Evolutionary conservation across 441 rosid genomes (phyloP).

Genomic region (Arabidopsis hybrid): DNA sequence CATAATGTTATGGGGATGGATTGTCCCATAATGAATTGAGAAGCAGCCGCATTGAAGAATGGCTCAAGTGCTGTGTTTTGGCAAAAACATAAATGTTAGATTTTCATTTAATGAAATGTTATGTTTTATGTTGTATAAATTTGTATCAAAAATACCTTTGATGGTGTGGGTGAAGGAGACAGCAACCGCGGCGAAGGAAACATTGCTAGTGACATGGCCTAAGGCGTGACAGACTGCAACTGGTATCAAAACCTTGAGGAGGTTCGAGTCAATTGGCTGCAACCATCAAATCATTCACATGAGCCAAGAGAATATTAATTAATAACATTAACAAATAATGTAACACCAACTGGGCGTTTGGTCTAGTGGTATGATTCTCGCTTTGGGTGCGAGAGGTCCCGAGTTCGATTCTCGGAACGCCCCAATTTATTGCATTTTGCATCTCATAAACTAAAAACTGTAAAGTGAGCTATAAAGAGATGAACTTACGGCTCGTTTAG

Average conservation of each 20-base stretch:
- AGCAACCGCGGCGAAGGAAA: conserved; percentile 95
- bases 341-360: background rate
- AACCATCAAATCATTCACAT: conserved; percentile 27
- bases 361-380: conserved; percentile 38
- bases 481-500: conserved; percentile 89
- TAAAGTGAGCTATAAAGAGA: conserved; percentile 6
- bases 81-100: conserved; percentile 12
- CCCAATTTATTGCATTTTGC: background rate
- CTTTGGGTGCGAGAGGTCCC: conserved; percentile 73
- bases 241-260: conserved; percentile 80
- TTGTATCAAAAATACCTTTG: conserved; percentile 60
- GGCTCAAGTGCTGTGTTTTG: conserved; percentile 84
- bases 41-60: conserved; percentile 95
- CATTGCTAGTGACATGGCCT: conserved; percentile 95
- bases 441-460: background rate
- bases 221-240: conserved; percentile 91
- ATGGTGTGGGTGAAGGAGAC: conserved; percentile 95
- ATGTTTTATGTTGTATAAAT: too few relatives aligned
- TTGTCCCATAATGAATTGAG: conserved; percentile 90
- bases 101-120: background rate
- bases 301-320: background rate
- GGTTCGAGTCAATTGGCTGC: conserved; percentile 84
- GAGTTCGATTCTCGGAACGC: conserved; percentile 75
- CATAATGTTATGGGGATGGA: conserved; percentile 80
- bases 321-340: accelerated